phyloP scores from a whole-genome alignment of 192 early-diverging fungal species.

The Allomyces javanicus region DNA sequence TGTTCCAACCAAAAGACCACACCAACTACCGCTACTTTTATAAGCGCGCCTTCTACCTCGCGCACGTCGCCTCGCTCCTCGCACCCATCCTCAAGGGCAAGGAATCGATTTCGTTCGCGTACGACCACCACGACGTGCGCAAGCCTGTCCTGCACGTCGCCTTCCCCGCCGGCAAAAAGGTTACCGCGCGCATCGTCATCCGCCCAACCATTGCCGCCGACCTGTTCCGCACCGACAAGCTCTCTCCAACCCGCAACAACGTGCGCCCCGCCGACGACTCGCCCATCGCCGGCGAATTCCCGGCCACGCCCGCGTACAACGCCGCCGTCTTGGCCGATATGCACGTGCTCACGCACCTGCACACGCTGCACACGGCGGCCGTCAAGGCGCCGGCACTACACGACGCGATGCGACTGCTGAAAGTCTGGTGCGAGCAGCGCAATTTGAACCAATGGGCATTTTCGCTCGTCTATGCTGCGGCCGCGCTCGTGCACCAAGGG shows the following conservation, averaged over 20 bases:
- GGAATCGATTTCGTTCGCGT: neutral
- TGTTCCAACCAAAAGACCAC: conserved; percentile 85
- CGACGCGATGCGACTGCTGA: conserved; percentile 59
- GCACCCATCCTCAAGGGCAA: neutral
- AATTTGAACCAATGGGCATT: conserved; percentile 11
- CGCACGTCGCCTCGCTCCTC: conserved; percentile 39
- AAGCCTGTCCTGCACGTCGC: conserved; percentile 13
- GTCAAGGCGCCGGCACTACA: conserved; percentile 52
- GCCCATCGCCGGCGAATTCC: conserved; percentile 4
- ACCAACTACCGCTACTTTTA: conserved; percentile 86
- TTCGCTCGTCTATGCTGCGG: neutral
- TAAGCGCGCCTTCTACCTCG: conserved; percentile 83
- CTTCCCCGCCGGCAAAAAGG: conserved; percentile 6
- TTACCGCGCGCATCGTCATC: conserved; percentile 24
- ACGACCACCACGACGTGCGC: conserved; percentile 16
- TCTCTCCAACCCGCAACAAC: conserved; percentile 64
- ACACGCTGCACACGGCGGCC: conserved; percentile 51
- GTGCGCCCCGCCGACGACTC: conserved; percentile 36
- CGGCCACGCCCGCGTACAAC: conserved; percentile 81
- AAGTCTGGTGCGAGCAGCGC: conserved; percentile 72
- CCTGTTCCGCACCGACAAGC: conserved; percentile 42
- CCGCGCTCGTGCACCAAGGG: neutral
- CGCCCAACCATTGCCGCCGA: conserved; percentile 47
- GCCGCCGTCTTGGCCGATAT: conserved; percentile 59
- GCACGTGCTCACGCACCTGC: conserved; percentile 48